Percentiles rank a stretch among this genome's conserved stretches.
Evolutionary conservation across 345 rosid species (phyloP).

Genomic region (Limnanthes douglasii): DNA sequence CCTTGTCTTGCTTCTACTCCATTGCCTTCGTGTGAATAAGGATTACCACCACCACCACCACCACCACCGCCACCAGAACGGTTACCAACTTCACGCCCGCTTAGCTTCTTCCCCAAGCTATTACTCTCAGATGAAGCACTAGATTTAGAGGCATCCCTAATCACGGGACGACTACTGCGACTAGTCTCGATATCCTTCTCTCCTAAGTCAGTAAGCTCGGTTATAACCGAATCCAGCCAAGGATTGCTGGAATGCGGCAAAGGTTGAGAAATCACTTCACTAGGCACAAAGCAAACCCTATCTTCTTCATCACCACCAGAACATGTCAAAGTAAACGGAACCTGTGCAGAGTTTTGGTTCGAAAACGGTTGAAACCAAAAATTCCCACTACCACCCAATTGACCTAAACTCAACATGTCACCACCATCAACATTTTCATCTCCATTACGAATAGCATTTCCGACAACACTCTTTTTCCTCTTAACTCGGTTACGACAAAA

Average conservation of each 20-base stretch:
- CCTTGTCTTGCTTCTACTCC: constrained; percentile 26
- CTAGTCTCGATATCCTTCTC: constrained; percentile 51
- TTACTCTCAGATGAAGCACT: constrained; percentile 68
- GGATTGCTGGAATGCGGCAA: constrained; percentile 51
- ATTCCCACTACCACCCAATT: constrained; percentile 20
- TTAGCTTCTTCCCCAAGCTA: constrained; percentile 33
- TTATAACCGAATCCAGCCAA: constrained; percentile 65
- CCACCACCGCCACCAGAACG: constrained; percentile 24
- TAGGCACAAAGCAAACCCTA: constrained; percentile 52
- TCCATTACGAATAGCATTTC: constrained; percentile 6
- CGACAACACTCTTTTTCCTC: constrained; percentile 37
- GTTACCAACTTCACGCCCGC: constrained; percentile 23
- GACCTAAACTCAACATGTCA: constrained; percentile 28
- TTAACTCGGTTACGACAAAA: constrained; percentile 47
- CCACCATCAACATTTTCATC: constrained; percentile 28
- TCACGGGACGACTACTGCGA: constrained; percentile 39
- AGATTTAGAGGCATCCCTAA: constrained; percentile 65
- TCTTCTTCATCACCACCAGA: constrained; percentile 62
- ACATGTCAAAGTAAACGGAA: constrained; percentile 60
- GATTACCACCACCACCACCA: constrained; percentile 49
- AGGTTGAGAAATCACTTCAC: constrained; percentile 54
- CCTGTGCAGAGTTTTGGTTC: constrained; percentile 25
- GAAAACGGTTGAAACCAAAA: constrained; percentile 73
- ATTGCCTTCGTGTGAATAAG: constrained; percentile 19
- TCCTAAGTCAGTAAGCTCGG: constrained; percentile 54